These are phyloP conservation scores for Apiotrichum montevideense DNA, from an alignment of 1,284 basidiomycete genomes.

Conservation along the genomic window DNA sequence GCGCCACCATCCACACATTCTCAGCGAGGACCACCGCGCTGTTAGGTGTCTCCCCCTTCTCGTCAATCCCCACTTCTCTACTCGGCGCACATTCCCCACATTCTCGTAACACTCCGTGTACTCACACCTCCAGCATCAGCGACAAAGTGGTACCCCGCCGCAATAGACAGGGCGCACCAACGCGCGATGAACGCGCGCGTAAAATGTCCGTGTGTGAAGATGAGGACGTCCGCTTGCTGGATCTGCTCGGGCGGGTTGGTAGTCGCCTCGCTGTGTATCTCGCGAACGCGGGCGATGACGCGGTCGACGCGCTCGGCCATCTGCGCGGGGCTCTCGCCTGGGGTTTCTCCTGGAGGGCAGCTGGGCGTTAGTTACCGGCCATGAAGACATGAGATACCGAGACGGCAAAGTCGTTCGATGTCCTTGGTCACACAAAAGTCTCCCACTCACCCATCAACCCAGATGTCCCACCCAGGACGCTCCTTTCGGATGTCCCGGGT, in stretches of 20 bases:
- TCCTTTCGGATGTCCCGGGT: conserved; percentile 65
- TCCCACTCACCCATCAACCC: conserved; percentile 71
- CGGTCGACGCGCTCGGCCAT: conserved; percentile 72
- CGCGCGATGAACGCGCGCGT: conserved; percentile 66
- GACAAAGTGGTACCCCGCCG: conserved; percentile 46
- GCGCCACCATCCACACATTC: no score
- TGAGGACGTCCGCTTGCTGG: conserved; percentile 43
- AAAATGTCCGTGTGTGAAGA: conserved; percentile 65
- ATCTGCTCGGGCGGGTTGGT: conserved; percentile 21
- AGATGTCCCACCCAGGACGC: conserved; percentile 69
- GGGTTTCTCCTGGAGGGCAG: conserved; percentile 60
- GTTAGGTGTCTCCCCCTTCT: neutral
- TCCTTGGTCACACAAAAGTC: conserved; percentile 47
- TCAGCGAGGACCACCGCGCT: no score
- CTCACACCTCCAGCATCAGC: conserved; percentile 45
- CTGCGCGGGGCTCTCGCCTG: conserved; percentile 72
- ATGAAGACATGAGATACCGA: no score
- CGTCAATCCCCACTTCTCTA: neutral
- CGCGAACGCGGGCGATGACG: conserved; percentile 67
- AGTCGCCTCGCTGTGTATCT: conserved; percentile 60
- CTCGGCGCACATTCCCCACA: neutral
- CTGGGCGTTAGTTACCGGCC: conserved; percentile 43
- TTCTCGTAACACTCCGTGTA: neutral
- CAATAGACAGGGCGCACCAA: conserved; percentile 46
- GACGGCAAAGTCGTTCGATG: no score